phyloP scores from a whole-genome alignment of 345 rosid species.

The Hypericum androsaemum region DNA sequence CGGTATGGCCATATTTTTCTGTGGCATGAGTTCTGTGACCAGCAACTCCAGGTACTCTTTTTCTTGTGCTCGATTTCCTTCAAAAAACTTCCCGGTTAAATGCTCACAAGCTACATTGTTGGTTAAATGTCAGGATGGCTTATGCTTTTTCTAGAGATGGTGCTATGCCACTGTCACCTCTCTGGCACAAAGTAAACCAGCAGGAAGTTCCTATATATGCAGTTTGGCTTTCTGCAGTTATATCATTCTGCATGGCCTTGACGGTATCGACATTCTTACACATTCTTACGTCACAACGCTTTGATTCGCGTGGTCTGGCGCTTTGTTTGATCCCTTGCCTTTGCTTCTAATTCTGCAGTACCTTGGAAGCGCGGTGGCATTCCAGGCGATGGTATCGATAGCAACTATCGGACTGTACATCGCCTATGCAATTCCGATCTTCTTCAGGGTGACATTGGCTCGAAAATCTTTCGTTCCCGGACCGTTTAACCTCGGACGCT shows the following conservation, averaged over 20 bases:
- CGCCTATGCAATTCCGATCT: slow-evolving; percentile 82
- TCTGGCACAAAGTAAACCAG: slow-evolving; percentile 87
- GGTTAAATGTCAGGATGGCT: slow-evolving; percentile 60
- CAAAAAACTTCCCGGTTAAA: too few relatives aligned
- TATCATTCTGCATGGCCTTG: slow-evolving; percentile 91
- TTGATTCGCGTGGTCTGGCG: too few relatives aligned
- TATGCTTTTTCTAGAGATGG: slow-evolving; percentile 98
- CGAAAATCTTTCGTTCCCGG: slow-evolving; percentile 62
- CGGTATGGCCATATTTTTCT: slow-evolving; percentile 83
- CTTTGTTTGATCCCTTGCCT: too few relatives aligned
- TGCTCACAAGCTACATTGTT: neutral
- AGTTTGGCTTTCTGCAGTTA: slow-evolving; percentile 67
- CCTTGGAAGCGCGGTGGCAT: slow-evolving; percentile 82
- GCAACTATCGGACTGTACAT: slow-evolving; percentile 92
- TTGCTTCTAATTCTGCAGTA: slow-evolving; percentile 39
- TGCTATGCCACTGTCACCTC: slow-evolving; percentile 73
- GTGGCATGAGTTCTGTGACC: slow-evolving; percentile 95
- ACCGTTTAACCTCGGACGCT: slow-evolving; percentile 76
- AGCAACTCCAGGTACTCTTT: slow-evolving; percentile 79
- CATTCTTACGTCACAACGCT: neutral
- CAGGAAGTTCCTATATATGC: slow-evolving; percentile 82
- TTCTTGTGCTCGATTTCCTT: neutral
- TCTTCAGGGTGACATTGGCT: slow-evolving; percentile 74
- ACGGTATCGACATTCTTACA: slow-evolving; percentile 34
- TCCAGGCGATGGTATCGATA: slow-evolving; percentile 93